phyloP scores from a whole-genome alignment of 768 basidiomycete genomes.

The Tephrocybe rancida region DNA sequence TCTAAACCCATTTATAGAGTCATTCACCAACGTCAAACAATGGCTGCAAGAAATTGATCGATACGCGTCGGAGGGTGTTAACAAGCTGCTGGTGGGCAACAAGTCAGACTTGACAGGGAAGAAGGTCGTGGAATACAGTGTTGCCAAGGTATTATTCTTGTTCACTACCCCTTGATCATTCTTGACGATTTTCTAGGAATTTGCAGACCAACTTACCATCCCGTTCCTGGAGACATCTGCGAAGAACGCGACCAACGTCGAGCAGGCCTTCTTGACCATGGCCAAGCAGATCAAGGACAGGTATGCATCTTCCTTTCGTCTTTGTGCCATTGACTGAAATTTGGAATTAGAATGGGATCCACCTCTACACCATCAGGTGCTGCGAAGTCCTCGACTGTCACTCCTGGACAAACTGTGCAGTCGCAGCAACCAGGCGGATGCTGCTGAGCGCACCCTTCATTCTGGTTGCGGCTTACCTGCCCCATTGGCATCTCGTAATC shows the following conservation, averaged over 20 bases:
- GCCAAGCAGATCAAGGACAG: slow-evolving; percentile 96
- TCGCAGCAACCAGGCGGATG: slow-evolving; percentile 75
- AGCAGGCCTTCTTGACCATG: slow-evolving; percentile 99
- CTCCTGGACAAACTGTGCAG: slow-evolving; percentile 82
- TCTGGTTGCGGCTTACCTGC: slow-evolving; percentile 1
- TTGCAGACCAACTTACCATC: slow-evolving; percentile 91
- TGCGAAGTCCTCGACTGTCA: slow-evolving; percentile 82
- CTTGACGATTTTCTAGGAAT: slow-evolving; percentile 71
- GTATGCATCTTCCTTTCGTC: slow-evolving; percentile 36
- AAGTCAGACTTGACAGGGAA: slow-evolving; percentile 98
- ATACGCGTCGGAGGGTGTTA: slow-evolving; percentile 97
- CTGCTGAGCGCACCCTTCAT: slow-evolving; percentile 55
- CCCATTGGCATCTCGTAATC: slow-evolving; percentile 12
- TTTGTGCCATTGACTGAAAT: not conserved
- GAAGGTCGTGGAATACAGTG: slow-evolving; percentile 91
- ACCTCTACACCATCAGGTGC: slow-evolving; percentile 73
- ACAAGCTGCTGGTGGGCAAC: slow-evolving; percentile 98
- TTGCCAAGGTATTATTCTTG: slow-evolving; percentile 65
- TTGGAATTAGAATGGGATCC: slow-evolving; percentile 74
- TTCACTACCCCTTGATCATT: not conserved
- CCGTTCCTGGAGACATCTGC: slow-evolving; percentile 99
- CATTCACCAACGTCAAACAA: slow-evolving; percentile 94
- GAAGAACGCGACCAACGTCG: slow-evolving; percentile 98
- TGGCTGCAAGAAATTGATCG: slow-evolving; percentile 93
- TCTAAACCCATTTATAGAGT: slow-evolving; percentile 55